Conservation (phyloP, 306 rosid species). For the Casuarina glauca region DNA sequence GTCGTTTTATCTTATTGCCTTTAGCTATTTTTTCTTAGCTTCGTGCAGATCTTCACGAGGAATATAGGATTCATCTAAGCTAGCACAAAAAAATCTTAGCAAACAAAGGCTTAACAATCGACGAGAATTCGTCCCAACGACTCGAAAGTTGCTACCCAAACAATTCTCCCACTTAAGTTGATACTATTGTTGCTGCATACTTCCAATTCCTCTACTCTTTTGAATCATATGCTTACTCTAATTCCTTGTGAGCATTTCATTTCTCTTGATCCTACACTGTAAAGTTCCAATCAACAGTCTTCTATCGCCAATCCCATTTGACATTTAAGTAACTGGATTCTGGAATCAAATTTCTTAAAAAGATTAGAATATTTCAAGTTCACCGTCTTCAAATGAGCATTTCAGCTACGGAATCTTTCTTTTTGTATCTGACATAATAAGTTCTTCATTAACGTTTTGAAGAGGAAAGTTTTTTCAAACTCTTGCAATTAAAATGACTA, state of each 20-base stretch:
- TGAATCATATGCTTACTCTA: neutral
- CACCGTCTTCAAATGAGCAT: no score
- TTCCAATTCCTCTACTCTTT: neutral
- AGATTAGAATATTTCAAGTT: no score
- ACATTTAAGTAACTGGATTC: no score
- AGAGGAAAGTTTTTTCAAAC: neutral
- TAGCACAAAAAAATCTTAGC: neutral
- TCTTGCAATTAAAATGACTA: neutral
- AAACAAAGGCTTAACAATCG: neutral
- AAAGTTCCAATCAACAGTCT: neutral
- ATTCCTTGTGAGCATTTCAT: neutral
- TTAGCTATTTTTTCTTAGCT: neutral
- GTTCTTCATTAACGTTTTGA: neutral
- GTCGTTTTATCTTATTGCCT: neutral
- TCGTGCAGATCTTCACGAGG: neutral
- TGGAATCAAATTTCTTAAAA: no score
- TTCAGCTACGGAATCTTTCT: neutral
- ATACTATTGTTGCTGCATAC: neutral
- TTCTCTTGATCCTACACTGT: neutral
- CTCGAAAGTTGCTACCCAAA: neutral
- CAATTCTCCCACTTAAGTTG: neutral
- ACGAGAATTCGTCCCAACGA: neutral
- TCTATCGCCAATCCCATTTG: neutral
- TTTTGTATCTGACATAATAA: neutral
- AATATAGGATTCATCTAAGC: neutral